phyloP scores from a whole-genome alignment of 1,139 yeast species.

The Yamadazyma dendronema region DNA sequence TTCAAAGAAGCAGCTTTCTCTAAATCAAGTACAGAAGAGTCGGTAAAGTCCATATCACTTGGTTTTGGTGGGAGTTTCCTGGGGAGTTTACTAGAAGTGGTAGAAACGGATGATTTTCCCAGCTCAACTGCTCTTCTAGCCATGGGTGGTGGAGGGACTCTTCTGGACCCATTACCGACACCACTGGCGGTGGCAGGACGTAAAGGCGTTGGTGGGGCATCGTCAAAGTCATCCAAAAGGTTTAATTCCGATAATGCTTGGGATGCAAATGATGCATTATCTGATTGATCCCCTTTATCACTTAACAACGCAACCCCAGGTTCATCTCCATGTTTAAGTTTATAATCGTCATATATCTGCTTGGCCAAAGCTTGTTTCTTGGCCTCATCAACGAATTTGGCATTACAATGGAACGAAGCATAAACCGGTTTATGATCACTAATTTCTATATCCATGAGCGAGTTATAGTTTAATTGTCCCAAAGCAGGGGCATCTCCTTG shows the following conservation, averaged over 20 bases:
- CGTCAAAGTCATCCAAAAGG: conserved; percentile 29
- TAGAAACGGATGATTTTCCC: conserved; percentile 4
- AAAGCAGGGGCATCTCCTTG: conserved; percentile 46
- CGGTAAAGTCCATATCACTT: conserved; percentile 14
- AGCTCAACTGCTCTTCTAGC: conserved; percentile 21
- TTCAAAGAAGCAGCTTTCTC: background rate
- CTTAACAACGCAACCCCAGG: conserved; percentile 9
- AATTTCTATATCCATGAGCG: conserved; percentile 52
- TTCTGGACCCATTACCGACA: conserved; percentile 26
- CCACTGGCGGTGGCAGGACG: conserved; percentile 13
- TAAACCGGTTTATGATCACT: conserved; percentile 95
- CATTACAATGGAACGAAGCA: conserved; percentile 66
- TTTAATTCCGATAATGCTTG: conserved; percentile 40
- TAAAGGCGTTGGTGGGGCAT: conserved; percentile 24
- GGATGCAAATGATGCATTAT: conserved; percentile 15
- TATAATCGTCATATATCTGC: conserved; percentile 31
- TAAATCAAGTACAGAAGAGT: background rate
- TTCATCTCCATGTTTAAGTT: conserved; percentile 27
- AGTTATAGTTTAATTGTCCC: conserved; percentile 58
- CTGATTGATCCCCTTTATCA: conserved; percentile 10
- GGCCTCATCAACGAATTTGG: conserved; percentile 56
- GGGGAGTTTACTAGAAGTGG: conserved; percentile 10
- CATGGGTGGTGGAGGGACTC: conserved; percentile 40
- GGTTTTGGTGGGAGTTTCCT: conserved; percentile 26
- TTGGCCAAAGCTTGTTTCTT: conserved; percentile 31